Evolutionary conservation across 1,284 basidiomycete genomes (phyloP).

Genomic region (Boletellus dicymbophilus): DNA sequence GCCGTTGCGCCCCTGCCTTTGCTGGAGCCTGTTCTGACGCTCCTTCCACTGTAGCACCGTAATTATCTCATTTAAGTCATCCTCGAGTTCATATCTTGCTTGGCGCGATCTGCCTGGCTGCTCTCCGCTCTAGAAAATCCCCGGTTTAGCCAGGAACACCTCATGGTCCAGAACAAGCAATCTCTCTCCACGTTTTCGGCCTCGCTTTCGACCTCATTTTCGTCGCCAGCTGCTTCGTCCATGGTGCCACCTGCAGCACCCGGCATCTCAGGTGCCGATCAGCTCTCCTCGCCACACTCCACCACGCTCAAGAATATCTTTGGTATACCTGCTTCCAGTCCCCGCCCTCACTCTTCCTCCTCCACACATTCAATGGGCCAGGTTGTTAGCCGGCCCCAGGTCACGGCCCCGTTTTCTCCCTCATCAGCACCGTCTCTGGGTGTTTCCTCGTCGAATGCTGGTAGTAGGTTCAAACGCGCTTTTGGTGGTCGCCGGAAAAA

Average conservation of each 20-base stretch:
- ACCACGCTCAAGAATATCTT: conserved; percentile 40
- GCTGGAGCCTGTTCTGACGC: conserved; percentile 15
- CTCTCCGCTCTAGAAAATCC: conserved; percentile 27
- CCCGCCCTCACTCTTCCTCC: conserved; percentile 36
- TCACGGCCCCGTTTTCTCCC: conserved; percentile 25
- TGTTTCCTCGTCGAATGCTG: conserved; percentile 33
- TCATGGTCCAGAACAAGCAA: conserved; percentile 36
- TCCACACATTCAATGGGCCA: conserved; percentile 42
- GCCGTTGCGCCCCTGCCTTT: conserved; percentile 24
- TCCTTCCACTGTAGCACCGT: conserved; percentile 28
- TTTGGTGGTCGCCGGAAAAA: conserved; percentile 66
- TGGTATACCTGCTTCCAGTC: conserved; percentile 36
- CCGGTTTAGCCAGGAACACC: conserved; percentile 31
- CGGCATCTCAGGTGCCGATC: conserved; percentile 45
- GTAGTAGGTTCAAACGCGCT: conserved; percentile 61
- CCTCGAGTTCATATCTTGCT: conserved; percentile 29
- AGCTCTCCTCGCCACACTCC: conserved; percentile 34
- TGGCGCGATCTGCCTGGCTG: conserved; percentile 23
- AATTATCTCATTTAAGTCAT: conserved; percentile 33
- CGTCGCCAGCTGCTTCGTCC: conserved; percentile 41
- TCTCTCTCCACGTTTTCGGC: conserved; percentile 39
- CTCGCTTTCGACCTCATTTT: conserved; percentile 45
- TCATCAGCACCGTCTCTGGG: conserved; percentile 31
- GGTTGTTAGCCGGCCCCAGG: conserved; percentile 36
- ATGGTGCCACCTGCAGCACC: conserved; percentile 40